Conservation (phyloP, 495 filamentous ascomycete species). For the Stereocaulon alpinum region DNA sequence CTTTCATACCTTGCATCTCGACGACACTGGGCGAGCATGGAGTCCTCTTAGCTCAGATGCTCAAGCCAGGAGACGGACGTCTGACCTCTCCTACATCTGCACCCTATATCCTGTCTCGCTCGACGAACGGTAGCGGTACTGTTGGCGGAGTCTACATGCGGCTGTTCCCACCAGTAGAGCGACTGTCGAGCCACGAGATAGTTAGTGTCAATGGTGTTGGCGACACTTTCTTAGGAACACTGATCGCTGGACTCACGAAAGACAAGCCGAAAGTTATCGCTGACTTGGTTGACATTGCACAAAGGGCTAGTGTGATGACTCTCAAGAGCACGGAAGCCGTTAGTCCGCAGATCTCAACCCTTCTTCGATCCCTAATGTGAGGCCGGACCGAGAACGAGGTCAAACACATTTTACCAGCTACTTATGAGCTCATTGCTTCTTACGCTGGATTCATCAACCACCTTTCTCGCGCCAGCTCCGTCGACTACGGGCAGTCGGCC, state of each 20-base stretch:
- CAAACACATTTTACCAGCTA: conserved; percentile 32
- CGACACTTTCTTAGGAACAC: conserved; percentile 79
- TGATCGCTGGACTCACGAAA: conserved; percentile 55
- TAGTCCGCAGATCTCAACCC: conserved; percentile 32
- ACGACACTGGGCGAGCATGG: conserved; percentile 75
- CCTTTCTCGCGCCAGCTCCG: conserved; percentile 52
- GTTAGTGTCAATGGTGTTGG: conserved; percentile 91
- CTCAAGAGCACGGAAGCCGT: conserved; percentile 64
- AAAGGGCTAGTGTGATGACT: conserved; percentile 67
- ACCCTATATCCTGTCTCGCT: conserved; percentile 58
- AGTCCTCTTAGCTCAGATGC: conserved; percentile 64
- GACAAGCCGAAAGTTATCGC: conserved; percentile 27
- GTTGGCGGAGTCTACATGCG: conserved; percentile 81
- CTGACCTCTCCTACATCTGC: conserved; percentile 50
- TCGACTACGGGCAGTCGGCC: conserved; percentile 63
- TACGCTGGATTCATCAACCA: conserved; percentile 50
- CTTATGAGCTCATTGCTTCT: conserved; percentile 57
- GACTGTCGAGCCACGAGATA: conserved; percentile 48
- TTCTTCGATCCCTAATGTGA: neutral
- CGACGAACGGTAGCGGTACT: conserved; percentile 31
- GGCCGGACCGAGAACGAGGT: neutral
- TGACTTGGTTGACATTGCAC: conserved; percentile 41
- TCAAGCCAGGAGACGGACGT: conserved; percentile 51
- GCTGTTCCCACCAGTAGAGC: conserved; percentile 57
- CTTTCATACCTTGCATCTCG: conserved; percentile 72